Evolutionary conservation across 805 yeast genomes (phyloP), one percentile per base, ranked within the genome.

Genomic region (Starmerella bacillaris): DNA sequence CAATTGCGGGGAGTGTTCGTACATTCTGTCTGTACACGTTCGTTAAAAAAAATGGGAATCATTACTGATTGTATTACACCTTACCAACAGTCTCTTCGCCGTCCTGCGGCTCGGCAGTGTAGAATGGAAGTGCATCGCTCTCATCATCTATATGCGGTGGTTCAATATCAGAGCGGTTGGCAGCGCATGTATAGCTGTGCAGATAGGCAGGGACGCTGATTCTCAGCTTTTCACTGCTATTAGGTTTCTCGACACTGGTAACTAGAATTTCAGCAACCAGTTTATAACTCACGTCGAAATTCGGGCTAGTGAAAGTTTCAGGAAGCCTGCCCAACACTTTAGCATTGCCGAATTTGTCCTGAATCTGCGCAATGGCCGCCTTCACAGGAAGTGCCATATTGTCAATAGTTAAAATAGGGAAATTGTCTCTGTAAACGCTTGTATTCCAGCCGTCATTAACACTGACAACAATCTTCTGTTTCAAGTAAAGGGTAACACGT

Each of bases 381-480:
- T 44, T 44, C 14, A 43, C 15, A 2, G 40, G 27, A 14, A 15
- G 2, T 18, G 39, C 30, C 3, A 31, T 4, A n/a, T 27, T 26
- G 4, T 21, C 15, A 15, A 38, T 9, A 3, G 14, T 14, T 14
- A 34, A 15, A 18, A 43, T 3, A 7, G 18, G 22, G 18, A 16
- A 35, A 11, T 14, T n/a, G 3, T 34, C 44, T 2, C 46, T 34
- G 17, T 33, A 31, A 1, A 17, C 21, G 4, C 33, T 27, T 1
- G 44, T 21, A 21, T 40, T 27, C 41, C 43, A 34, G 19, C 44
- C 45, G 14, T 38, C 33, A 11, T 35, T 30, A 2, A 44, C 48
- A 20, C 36, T 33, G 5, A 44, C 47, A 5, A 36, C 17, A 21
- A 27, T 32, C 31, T 43, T 43, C 19, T 34, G 40, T 26, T 44